Evolutionary conservation across 202 grass and related monocot species (phyloP), one percentile per base, ranked within the genome.

Genomic region (Dendrocalamus latiflorus): DNA sequence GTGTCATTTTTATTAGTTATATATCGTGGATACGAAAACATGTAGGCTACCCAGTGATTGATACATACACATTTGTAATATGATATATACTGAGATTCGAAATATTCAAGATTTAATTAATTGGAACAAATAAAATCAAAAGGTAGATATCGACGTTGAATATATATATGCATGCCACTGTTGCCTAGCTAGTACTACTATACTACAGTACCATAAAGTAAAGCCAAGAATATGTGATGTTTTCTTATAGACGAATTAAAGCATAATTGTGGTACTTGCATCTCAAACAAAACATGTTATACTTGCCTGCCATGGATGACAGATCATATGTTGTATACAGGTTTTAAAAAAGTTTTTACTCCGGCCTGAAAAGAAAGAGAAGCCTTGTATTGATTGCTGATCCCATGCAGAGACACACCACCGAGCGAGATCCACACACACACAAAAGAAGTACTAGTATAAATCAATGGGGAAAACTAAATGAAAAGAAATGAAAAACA

Each of bases 321-420:
- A 56, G 17, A 4, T 18, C n/a, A n/a, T n/a, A n/a, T n/a, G n/a
- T n/a, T n/a, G n/a, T n/a, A n/a, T n/a, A n/a, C n/a, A n/a, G n/a
- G n/a, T 47, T 47, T 2, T n/a, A 33, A 55, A 41, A 43, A 9
- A n/a, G n/a, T n/a, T 49, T 22, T 6, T 39, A 56, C 6, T 74
- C 15, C 38, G 58, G 57, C 14, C 36, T 54, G 68, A n/a, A n/a
- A 30, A 69, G 36, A 64, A 14, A 69, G 34, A 57, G 38, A 50
- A 68, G 21, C 75, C 62, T 71, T 84, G 69, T 84, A 80, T 87
- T 80, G 84, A 87, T 69, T 37, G 20, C 36, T 33, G 72, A 78
- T 83, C 48, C 13, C 58, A 68, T 74, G 69, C 50, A 84, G 48
- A 73, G 63, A 75, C 76, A 85, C 28, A 53, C 22, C 68, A 86